Evolutionary conservation across 805 yeast species (phyloP).

Genomic region (Schwanniomyces occidentalis): DNA sequence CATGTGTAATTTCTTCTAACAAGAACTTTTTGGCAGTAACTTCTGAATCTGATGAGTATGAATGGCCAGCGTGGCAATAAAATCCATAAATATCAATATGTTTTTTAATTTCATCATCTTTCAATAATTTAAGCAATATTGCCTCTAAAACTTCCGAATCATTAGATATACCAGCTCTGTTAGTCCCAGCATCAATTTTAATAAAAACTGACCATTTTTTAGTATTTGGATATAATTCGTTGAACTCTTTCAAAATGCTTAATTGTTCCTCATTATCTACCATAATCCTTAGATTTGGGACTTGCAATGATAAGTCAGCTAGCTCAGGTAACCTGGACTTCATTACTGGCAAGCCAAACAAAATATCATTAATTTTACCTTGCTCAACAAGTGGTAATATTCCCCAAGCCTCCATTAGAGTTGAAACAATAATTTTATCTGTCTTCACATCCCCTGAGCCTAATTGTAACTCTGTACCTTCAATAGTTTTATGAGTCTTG

Average conservation of each 20-base stretch:
- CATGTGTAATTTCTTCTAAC: constrained; percentile 58
- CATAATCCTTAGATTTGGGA: constrained; percentile 54
- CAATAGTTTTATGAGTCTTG: constrained; percentile 71
- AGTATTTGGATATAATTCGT: constrained; percentile 16
- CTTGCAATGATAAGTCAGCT: constrained; percentile 39
- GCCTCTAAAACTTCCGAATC: constrained; percentile 35
- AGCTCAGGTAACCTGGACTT: constrained; percentile 51
- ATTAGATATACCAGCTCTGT: constrained; percentile 59
- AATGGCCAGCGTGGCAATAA: constrained; percentile 80
- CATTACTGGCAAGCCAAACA: constrained; percentile 46
- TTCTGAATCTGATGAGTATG: constrained; percentile 51
- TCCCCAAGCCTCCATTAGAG: constrained; percentile 65
- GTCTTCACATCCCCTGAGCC: constrained; percentile 37
- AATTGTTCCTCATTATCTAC: constrained; percentile 63
- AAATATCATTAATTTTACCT: constrained; percentile 36
- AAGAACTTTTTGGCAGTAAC: constrained; percentile 50
- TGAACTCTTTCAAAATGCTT: constrained; percentile 42
- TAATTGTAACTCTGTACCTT: constrained; percentile 57
- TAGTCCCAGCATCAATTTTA: constrained; percentile 70
- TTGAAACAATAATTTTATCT: constrained; percentile 62
- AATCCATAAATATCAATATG: constrained; percentile 59
- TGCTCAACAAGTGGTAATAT: constrained; percentile 39
- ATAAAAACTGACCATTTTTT: constrained; percentile 63
- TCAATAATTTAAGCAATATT: constrained; percentile 31
- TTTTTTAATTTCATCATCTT: constrained; percentile 20